Evolutionary conservation across 371 early-diverging fungal genomes (phyloP).

Genomic region (Paramicrosporidium saccamoebae): DNA sequence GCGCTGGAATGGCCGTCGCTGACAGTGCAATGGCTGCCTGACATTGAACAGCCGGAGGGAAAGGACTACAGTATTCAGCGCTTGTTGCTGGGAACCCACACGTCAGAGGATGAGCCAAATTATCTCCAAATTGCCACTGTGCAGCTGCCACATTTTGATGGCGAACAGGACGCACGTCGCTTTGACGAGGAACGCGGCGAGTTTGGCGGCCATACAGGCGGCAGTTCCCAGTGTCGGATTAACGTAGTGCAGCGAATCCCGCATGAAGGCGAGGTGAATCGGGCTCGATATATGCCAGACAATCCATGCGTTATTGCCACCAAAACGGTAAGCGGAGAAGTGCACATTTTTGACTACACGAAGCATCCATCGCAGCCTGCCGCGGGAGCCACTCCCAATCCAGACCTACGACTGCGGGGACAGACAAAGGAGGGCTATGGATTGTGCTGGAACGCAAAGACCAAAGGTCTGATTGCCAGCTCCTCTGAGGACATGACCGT

Average conservation of each 20-base stretch:
- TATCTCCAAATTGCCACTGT: constrained; percentile 65
- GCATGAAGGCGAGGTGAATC: constrained; percentile 81
- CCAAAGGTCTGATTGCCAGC: constrained; percentile 27
- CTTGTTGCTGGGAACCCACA: constrained; percentile 75
- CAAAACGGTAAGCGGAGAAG: constrained; percentile 50
- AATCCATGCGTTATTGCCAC: constrained; percentile 83
- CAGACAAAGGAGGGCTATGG: constrained; percentile 80
- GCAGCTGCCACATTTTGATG: constrained; percentile 36
- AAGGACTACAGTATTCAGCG: constrained; percentile 63
- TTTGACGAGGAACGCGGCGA: constrained; percentile 38
- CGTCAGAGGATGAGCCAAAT: constrained; percentile 72
- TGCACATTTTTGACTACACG: constrained; percentile 88
- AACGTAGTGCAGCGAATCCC: constrained; percentile 48
- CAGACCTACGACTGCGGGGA: constrained; percentile 52
- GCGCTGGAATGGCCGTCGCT: constrained; percentile 92
- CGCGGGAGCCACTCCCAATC: constrained; percentile 18
- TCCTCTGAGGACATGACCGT: constrained; percentile 59
- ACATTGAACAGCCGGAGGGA: constrained; percentile 48
- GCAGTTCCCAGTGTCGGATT: constrained; percentile 35
- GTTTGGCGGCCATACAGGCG: constrained; percentile 33
- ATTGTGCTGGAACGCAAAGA: constrained; percentile 26
- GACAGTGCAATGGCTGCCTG: constrained; percentile 92
- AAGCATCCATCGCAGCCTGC: constrained; percentile 43
- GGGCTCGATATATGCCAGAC: constrained; percentile 71
- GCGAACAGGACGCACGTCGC: constrained; percentile 20